Percentiles rank a stretch among this genome's conserved stretches.
Evolutionary conservation across 345 rosid species (phyloP).

Genomic region (Gossypium anomalum): DNA sequence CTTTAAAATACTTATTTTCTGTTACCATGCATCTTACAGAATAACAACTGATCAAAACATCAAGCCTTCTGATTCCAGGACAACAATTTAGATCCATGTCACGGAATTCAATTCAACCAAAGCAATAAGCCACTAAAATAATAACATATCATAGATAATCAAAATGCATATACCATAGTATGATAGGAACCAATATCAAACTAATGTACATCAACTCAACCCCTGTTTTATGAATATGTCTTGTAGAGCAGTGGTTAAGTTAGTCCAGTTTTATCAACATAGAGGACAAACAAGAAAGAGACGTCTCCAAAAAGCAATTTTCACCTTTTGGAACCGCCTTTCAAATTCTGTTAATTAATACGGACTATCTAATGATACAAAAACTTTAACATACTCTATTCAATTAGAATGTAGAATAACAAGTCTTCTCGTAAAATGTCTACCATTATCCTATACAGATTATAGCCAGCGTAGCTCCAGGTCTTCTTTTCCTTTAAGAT

Average conservation of each 20-base stretch:
- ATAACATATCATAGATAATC: not conserved
- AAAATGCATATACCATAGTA: not conserved
- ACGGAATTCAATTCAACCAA: not conserved
- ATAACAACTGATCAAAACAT: not conserved
- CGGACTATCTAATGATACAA: not conserved
- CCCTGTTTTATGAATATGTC: not conserved
- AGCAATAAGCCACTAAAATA: not conserved
- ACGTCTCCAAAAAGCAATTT: not conserved
- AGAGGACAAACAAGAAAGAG: not conserved
- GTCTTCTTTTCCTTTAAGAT: not conserved
- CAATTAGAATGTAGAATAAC: constrained; percentile 1
- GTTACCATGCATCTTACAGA: not conserved
- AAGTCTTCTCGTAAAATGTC: not conserved
- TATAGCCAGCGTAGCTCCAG: not conserved
- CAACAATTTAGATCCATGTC: not conserved
- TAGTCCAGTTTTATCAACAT: not conserved
- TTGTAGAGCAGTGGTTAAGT: not conserved
- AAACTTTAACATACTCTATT: not conserved
- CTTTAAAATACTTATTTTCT: not conserved
- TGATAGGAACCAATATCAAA: not conserved
- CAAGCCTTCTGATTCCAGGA: not conserved
- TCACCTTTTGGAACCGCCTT: not conserved
- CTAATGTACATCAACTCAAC: not conserved
- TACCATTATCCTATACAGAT: not conserved
- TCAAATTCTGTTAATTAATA: not conserved